Evolutionary conservation across 2,329 filamentous ascomycete genomes (phyloP).

Genomic region (Apiospora rasikravindrae): DNA sequence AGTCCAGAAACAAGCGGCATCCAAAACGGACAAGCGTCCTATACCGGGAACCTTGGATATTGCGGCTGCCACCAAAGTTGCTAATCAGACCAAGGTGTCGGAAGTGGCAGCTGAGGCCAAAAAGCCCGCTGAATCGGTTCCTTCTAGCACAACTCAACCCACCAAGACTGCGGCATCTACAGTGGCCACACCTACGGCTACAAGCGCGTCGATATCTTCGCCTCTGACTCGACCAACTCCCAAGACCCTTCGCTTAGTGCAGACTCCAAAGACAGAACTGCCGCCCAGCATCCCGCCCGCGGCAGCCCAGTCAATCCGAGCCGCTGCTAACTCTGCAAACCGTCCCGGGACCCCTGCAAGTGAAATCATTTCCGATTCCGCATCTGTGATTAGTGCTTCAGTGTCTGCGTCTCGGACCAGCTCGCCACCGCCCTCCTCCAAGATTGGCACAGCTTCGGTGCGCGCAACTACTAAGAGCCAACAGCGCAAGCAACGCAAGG

Average conservation of each 20-base stretch:
- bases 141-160: constrained; percentile 38
- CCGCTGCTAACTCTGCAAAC: constrained; percentile 43
- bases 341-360: constrained; percentile 76
- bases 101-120: constrained; percentile 29
- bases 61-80: constrained; percentile 47
- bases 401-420: constrained; percentile 71
- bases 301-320: constrained; percentile 37
- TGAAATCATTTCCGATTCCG: constrained; percentile 77
- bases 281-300: constrained; percentile 45
- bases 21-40: constrained; percentile 44
- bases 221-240: constrained; percentile 58
- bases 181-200: constrained; percentile 55
- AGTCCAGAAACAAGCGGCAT: constrained; percentile 35
- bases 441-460: constrained; percentile 71
- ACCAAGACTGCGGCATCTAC: constrained; percentile 43
- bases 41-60: constrained; percentile 54
- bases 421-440: constrained; percentile 69
- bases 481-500: constrained; percentile 76
- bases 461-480: constrained; percentile 77
- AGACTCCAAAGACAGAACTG: constrained; percentile 66
- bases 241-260: constrained; percentile 73
- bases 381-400: constrained; percentile 75
- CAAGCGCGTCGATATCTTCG: constrained; percentile 56
- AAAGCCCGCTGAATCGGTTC: constrained; percentile 39
- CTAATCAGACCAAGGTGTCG: constrained; percentile 27